Percentiles rank a stretch among this genome's conserved stretches.
Evolutionary conservation across 495 filamentous ascomycete genomes (phyloP).

Genomic region (Penicillium desertorum): DNA sequence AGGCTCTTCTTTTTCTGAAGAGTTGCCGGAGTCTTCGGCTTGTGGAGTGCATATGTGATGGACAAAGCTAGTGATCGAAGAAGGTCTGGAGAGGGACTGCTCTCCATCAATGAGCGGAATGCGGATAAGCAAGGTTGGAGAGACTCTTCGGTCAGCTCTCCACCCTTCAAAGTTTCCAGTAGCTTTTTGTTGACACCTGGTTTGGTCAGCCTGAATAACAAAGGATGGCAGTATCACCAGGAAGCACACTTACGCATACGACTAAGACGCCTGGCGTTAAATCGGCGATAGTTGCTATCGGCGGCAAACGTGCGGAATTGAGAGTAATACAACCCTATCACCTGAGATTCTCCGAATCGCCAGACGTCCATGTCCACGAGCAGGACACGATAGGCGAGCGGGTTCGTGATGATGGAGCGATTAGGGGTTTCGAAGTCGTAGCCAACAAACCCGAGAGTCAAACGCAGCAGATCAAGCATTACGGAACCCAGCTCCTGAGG

Average conservation of each 20-base stretch:
- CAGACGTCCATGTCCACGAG: slow-evolving; percentile 91
- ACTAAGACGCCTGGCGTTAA: slow-evolving; percentile 80
- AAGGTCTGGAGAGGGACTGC: slow-evolving; percentile 75
- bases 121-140: slow-evolving; percentile 73
- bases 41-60: slow-evolving; percentile 88
- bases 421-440: slow-evolving; percentile 74
- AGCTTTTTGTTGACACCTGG: slow-evolving; percentile 86
- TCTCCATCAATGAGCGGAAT: slow-evolving; percentile 73
- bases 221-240: not conserved
- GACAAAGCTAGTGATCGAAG: slow-evolving; percentile 87
- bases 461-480: slow-evolving; percentile 65
- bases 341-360: slow-evolving; percentile 69
- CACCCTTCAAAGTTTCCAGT: slow-evolving; percentile 83
- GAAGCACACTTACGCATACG: slow-evolving; percentile 75
- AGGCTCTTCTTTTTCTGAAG: slow-evolving; percentile 56
- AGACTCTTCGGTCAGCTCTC: slow-evolving; percentile 67
- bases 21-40: slow-evolving; percentile 44
- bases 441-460: slow-evolving; percentile 83
- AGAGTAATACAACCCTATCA: slow-evolving; percentile 85
- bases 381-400: slow-evolving; percentile 86
- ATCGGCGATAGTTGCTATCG: slow-evolving; percentile 84
- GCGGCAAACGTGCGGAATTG: slow-evolving; percentile 84
- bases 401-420: slow-evolving; percentile 91
- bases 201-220: slow-evolving; percentile 24
- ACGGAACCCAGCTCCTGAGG: slow-evolving; percentile 59